Base-by-base conservation (phyloP, 352 stramenopile genomes). In the Globisporangium orthogonon region DNA sequence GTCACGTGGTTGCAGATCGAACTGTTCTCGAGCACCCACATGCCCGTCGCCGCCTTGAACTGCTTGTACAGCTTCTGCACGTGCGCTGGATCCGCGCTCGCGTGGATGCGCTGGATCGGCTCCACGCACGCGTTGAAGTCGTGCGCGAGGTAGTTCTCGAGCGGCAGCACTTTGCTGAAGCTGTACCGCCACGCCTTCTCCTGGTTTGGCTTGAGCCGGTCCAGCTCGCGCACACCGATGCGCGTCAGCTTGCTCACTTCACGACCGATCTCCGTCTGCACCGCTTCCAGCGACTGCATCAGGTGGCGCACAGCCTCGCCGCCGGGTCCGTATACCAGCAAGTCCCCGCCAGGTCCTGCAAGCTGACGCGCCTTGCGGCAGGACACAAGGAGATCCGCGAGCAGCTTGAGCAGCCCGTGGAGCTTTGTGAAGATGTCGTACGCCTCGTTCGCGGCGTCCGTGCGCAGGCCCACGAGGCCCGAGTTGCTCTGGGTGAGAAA, bases 31-130 rank as follows among this genome's bases (percentile, higher is more conserved):
- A 91, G 62, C 40, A 94, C 84, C 84, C 84, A 94, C 68, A 89
- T 75, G 10, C 84, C 84, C 17, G 84, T 91, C 15, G 81, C 80
- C 44, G 90, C 73, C 29, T 86, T 85, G 56, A 94, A 94, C 65
- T 94, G 79, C 67, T 89, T 86, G 63, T 87, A 89, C 75, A 94
- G 83, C 64, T 89, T 87, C 65, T 94, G 81, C 18, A 94, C 84
- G 45, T 90, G 78, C 33, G 83, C 37, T 6, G 84, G 84, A 43
- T 94, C 84, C 31, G 81, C 82, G 56, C 84, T 94, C 30, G 77
- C 78, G 62, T 94, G 88, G 67, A 94, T 92, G n/a, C 76, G 76
- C 61, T 94, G 84, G 58, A 94, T 92, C 17, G 84, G 84, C 56
- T 94, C 82, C 15, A 88, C 74, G 57, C 81, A 91, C 15, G 84